Base-by-base conservation (phyloP, 768 basidiomycete species). In the Boletus rufocinnamomeus region DNA sequence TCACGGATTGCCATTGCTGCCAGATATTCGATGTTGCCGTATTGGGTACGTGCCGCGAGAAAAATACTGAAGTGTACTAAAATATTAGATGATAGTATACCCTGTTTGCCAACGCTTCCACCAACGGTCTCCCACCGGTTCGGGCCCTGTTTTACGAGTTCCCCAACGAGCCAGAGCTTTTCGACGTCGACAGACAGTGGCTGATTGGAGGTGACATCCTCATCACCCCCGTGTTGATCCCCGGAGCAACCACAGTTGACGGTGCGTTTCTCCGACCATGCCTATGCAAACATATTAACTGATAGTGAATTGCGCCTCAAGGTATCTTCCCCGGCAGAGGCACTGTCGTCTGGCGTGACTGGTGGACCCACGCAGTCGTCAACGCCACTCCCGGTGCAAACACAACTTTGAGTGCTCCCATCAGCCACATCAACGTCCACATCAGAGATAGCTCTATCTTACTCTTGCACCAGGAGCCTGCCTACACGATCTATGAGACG, bases 101-200 rank as follows among this genome's bases (percentile, higher is more conserved):
- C 0, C 77, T 89, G 14, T 89, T 91, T 63, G 86, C 86, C 7
- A 85, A 88, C 55, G 78, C 87, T 6, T 88, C 88, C 7, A 75
- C 73, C 4, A 66, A 69, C 37, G 89, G 89, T 3, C 84, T 88
- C 4, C 90, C 91, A 5, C 87, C 87, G 13, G 74, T 93, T 40
- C 84, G 85, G 38, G 86, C 91, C 6, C 77, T 92, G 34, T 91
- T 89, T 79, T 91, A 81, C 65, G 87, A 91, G 68, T 92, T 90
- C 76, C 87, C 87, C 1, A 74, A 86, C 43, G 84, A 90, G 60
- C 81, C 84, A 0, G 85, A 87, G 59, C 69, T 87, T 2, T 86
- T 86, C 57, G 74, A 72, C 28, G 72, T 88, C 13, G 85, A 88
- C 63, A 71, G 76, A 25, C 91, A 93, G 69, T 93, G 88, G 77